A percentile compares a stretch with the other conserved stretches of the same genome.
Conservation (phyloP, 2,329 filamentous ascomycete genomes). For the Ophiostoma montium region DNA sequence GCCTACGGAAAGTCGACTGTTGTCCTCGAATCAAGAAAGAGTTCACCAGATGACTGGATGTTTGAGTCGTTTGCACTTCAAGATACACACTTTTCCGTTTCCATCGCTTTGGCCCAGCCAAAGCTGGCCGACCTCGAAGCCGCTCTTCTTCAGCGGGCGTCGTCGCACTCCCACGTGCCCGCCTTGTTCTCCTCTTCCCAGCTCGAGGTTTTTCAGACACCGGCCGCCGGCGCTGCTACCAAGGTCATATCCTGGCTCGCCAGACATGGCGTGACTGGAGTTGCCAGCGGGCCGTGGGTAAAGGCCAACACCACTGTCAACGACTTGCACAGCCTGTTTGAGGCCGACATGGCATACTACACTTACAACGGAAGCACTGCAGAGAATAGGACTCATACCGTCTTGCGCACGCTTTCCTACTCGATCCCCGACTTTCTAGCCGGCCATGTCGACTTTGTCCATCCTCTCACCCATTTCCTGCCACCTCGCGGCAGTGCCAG, state of each 20-base stretch:
- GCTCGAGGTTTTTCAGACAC: slow-evolving; percentile 22
- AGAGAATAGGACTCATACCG: slow-evolving; percentile 16
- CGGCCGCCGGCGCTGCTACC: slow-evolving; percentile 21
- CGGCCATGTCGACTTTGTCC: slow-evolving; percentile 29
- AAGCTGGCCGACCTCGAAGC: slow-evolving; percentile 2
- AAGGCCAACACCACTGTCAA: slow-evolving; percentile 27
- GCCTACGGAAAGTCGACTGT: neutral
- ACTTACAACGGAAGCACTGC: slow-evolving; percentile 18
- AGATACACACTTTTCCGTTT: slow-evolving; percentile 1
- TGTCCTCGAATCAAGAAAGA: neutral
- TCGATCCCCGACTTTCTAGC: slow-evolving; percentile 27
- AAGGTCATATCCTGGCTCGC: slow-evolving; percentile 29
- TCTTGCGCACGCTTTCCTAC: slow-evolving; percentile 32
- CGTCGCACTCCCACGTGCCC: neutral
- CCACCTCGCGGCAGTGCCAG: slow-evolving; percentile 17
- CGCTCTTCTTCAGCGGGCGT: neutral
- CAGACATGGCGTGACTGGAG: slow-evolving; percentile 22
- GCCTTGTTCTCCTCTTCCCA: slow-evolving; percentile 22
- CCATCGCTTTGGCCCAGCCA: slow-evolving; percentile 9
- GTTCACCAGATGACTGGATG: slow-evolving; percentile 5
- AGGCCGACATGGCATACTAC: slow-evolving; percentile 28
- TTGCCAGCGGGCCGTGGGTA: slow-evolving; percentile 26
- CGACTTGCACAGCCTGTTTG: slow-evolving; percentile 26
- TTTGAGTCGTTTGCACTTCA: neutral
- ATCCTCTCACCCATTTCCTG: slow-evolving; percentile 36